Conservation (phyloP, 176 grass and related monocot genomes). For the Musa schizocarpa region DNA sequence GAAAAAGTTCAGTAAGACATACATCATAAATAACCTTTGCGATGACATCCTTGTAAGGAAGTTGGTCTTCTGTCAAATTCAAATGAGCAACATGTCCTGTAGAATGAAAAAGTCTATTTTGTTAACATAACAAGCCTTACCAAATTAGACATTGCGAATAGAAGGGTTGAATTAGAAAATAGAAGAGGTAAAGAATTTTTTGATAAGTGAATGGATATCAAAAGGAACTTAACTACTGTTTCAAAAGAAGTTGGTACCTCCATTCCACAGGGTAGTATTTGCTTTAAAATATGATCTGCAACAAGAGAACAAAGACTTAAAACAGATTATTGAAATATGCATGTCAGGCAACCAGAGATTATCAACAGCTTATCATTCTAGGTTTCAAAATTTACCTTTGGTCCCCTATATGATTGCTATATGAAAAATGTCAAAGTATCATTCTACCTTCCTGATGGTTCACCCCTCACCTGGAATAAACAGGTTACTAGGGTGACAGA, state of each 20-base stretch:
- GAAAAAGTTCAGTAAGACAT: slow-evolving; percentile 17
- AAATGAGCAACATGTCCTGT: slow-evolving; percentile 98
- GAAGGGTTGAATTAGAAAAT: slow-evolving; percentile 10
- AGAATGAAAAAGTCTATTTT: neutral
- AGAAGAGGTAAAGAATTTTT: slow-evolving; percentile 22
- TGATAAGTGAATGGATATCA: neutral
- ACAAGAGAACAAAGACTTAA: slow-evolving; percentile 18
- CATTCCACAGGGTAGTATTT: slow-evolving; percentile 64
- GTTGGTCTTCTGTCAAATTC: slow-evolving; percentile 73
- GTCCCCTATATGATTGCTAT: too few species aligned
- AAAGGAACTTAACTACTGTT: slow-evolving; percentile 72
- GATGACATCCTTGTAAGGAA: slow-evolving; percentile 76
- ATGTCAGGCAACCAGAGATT: neutral
- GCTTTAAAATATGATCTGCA: slow-evolving; percentile 80
- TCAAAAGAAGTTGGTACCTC: slow-evolving; percentile 96
- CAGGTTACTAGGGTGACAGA: too few species aligned
- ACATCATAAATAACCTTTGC: slow-evolving; percentile 97
- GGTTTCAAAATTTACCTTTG: too few species aligned
- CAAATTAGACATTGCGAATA: neutral
- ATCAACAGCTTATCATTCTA: neutral
- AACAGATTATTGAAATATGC: neutral
- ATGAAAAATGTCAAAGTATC: too few species aligned
- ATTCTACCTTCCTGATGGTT: too few species aligned
- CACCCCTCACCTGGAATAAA: too few species aligned
- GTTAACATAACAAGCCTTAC: neutral